Base-by-base conservation (phyloP, 768 basidiomycete species). In the Termitomyces sp. region DNA sequence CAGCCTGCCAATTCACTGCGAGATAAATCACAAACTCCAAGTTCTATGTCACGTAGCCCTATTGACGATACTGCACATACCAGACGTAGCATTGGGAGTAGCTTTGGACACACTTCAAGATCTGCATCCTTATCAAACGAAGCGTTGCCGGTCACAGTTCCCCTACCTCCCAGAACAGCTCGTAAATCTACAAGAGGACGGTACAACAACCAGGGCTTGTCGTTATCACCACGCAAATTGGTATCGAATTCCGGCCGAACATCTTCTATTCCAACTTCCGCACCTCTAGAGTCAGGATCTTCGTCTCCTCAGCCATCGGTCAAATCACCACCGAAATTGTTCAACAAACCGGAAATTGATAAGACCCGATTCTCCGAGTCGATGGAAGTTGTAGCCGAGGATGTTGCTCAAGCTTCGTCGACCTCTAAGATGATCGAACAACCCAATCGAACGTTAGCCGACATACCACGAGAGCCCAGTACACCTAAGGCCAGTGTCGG, bases 161-260 rank as follows among this genome's bases (percentile, higher is more conserved):
- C 36, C 7, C 36, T 62, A 10, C 52, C 51, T 20, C 55, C 46
- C 16, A 56, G 61, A n/a, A 62, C 39, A 3, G 61, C 55, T 16
- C 55, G 58, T 4, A 62, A 62, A 49, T 59, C 61, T 36, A 41
- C 49, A 10, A 37, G 57, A 31, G 34, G 48, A 4, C 44, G 60
- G 31, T 7, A n/a, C 7, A 49, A 9, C 22, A 24, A 29, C 7
- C 44, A 24, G 29, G 29, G 20, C n/a, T 34, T 54, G 16, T 26
- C 37, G 13, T 29, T 12, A 8, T 28, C 37, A 10, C 5, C 12
- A 31, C 18, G 13, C 15, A 56, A 42, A 24, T n/a, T n/a, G 26
- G 46, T n/a, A 39, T 9, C 26, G 15, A 7, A 36, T 34, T 36
- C 13, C n/a, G n/a, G 28, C 15, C n/a, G 13, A n/a, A 20, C 20